These are phyloP conservation scores for Capronia epimyces DNA, from an alignment of 2,329 filamentous ascomycete genomes.

Conservation along the genomic window DNA sequence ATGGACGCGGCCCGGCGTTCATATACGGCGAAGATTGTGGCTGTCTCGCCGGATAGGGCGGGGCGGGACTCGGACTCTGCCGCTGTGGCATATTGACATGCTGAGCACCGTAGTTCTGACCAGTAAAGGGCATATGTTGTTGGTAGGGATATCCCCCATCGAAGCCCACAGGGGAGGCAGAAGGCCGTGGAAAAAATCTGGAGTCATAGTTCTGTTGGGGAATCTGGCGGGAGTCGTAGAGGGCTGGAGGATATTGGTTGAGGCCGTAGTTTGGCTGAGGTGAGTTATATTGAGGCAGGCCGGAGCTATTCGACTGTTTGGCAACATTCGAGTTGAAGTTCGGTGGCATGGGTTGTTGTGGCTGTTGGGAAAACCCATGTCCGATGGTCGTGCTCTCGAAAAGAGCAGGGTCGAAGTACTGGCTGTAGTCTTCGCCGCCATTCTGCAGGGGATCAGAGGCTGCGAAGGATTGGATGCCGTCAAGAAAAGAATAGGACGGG, in stretches of 20 bases:
- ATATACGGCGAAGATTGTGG: slow-evolving; percentile 29
- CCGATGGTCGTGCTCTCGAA: slow-evolving; percentile 23
- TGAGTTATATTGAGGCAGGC: slow-evolving; percentile 22
- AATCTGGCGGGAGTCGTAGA: slow-evolving; percentile 21
- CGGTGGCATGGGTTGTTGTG: slow-evolving; percentile 19
- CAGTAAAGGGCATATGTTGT: slow-evolving; percentile 15
- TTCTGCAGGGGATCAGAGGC: slow-evolving; percentile 9
- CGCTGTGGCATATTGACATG: slow-evolving; percentile 18
- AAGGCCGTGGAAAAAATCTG: slow-evolving; percentile 20
- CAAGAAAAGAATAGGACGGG: slow-evolving; percentile 18
- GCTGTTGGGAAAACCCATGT: slow-evolving; percentile 19
- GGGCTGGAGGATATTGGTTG: slow-evolving; percentile 19
- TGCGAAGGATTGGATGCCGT: slow-evolving; percentile 20
- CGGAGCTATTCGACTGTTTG: slow-evolving; percentile 24
- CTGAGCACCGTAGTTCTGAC: slow-evolving; percentile 20
- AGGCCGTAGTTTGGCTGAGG: slow-evolving; percentile 18
- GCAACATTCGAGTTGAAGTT: slow-evolving; percentile 21
- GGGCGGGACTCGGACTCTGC: slow-evolving; percentile 18
- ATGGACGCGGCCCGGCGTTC: slow-evolving; percentile 28
- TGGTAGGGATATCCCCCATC: slow-evolving; percentile 21
- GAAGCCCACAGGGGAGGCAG: slow-evolving; percentile 18
- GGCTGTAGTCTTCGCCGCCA: slow-evolving; percentile 22
- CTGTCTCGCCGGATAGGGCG: slow-evolving; percentile 33
- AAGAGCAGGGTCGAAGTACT: slow-evolving; percentile 26
- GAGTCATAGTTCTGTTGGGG: slow-evolving; percentile 22